Percentiles rank a stretch among this genome's conserved stretches.
Conservation (phyloP, 2,329 filamentous ascomycete species). For the Penicillium sp. region DNA sequence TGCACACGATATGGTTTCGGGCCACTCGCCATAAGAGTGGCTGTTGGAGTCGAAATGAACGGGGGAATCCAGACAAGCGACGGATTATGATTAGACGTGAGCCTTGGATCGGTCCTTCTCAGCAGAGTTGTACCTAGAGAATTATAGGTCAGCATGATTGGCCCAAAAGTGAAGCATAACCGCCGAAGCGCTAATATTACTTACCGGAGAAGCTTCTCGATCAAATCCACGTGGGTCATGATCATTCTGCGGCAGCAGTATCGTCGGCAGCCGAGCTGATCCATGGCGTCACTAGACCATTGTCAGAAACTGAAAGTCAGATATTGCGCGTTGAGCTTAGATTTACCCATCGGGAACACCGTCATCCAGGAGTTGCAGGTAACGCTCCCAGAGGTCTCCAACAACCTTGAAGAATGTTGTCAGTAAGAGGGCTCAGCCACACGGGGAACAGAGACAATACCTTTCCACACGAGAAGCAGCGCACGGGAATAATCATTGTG, state of each 20-base stretch:
- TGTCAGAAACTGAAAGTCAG: slow-evolving; percentile 12
- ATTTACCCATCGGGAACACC: slow-evolving; percentile 74
- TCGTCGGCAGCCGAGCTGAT: slow-evolving; percentile 86
- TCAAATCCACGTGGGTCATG: slow-evolving; percentile 98
- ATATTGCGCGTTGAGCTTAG: slow-evolving; percentile 6
- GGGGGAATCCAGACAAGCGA: too few relatives aligned
- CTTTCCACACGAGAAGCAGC: slow-evolving; percentile 99
- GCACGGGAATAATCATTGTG: slow-evolving; percentile 94
- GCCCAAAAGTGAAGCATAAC: neutral
- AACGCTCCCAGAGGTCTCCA: slow-evolving; percentile 96
- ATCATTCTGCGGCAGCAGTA: slow-evolving; percentile 99
- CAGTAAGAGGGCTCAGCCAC: slow-evolving; percentile 10
- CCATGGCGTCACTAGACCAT: slow-evolving; percentile 81
- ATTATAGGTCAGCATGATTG: slow-evolving; percentile 4
- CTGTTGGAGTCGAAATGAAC: slow-evolving; percentile 3
- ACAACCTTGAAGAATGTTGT: slow-evolving; percentile 70
- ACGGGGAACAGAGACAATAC: slow-evolving; percentile 54
- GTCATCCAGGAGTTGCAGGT: slow-evolving; percentile 84
- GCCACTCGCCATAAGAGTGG: neutral
- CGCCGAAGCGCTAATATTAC: slow-evolving; percentile 30
- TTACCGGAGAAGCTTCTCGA: slow-evolving; percentile 96
- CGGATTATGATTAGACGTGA: slow-evolving; percentile 23
- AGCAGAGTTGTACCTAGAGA: slow-evolving; percentile 35
- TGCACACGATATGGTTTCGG: neutral
- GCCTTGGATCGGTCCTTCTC: slow-evolving; percentile 35